phyloP scores from a whole-genome alignment of 306 rosid species.

The Casuarina glauca region DNA sequence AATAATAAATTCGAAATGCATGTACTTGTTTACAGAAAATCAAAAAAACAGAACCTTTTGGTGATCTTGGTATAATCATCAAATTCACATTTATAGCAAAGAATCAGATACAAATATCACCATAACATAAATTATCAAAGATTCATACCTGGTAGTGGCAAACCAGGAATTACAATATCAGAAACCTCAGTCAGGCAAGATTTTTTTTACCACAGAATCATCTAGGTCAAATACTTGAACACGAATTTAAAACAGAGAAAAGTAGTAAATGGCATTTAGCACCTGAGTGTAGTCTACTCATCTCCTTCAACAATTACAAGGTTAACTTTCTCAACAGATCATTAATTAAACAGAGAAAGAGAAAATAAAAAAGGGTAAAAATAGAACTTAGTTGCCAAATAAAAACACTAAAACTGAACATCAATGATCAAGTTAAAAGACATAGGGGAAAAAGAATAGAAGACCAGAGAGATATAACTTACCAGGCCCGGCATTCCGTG shows the following conservation, averaged over 20 bases:
- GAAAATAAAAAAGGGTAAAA: neutral
- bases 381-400: neutral
- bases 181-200: neutral
- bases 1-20: too few species aligned
- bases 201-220: neutral
- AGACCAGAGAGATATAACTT: constrained; percentile 20
- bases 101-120: neutral
- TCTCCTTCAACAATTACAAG: neutral
- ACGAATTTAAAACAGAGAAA: neutral
- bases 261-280: neutral
- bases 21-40: too few species aligned
- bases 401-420: neutral
- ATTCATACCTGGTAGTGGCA: neutral
- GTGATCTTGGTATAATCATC: too few species aligned
- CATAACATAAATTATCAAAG: neutral
- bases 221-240: neutral
- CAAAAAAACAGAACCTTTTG: too few species aligned
- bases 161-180: neutral
- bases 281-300: neutral
- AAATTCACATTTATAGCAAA: neutral
- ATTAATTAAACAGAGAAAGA: neutral
- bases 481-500: constrained; percentile 64
- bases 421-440: neutral
- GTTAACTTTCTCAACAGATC: neutral
- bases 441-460: neutral